Evolutionary conservation across 2,329 filamentous ascomycete genomes (phyloP).

Genomic region (Trichoderma oligosporum): DNA sequence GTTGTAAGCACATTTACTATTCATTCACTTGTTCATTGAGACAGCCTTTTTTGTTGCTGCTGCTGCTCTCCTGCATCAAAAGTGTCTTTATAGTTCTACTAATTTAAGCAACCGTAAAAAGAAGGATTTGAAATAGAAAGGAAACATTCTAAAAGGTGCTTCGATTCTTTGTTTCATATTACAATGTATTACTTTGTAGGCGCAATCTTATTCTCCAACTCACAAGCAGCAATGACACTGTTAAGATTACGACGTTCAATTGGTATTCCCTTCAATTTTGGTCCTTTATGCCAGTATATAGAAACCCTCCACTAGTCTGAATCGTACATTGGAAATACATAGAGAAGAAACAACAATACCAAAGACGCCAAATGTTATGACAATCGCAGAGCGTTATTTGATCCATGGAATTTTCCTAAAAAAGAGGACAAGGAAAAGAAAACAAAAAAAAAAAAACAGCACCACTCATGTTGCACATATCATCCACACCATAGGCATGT

Average conservation of each 20-base stretch:
- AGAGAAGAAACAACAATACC: not conserved
- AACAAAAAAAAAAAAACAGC: not conserved
- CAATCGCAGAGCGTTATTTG: slow-evolving; percentile 1
- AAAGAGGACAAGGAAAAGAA: not conserved
- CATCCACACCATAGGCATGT: not conserved
- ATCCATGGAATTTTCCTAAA: not conserved
- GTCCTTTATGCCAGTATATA: not conserved
- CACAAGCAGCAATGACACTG: not conserved
- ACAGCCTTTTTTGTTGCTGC: no score
- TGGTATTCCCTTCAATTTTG: not conserved
- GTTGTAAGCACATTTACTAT: no score
- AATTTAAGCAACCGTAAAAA: no score
- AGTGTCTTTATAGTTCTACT: no score
- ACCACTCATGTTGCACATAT: not conserved
- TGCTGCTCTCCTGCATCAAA: no score
- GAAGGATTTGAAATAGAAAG: no score
- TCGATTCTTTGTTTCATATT: no score
- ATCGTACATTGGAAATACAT: slow-evolving; percentile 7
- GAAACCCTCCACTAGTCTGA: not conserved
- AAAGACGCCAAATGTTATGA: slow-evolving; percentile 13
- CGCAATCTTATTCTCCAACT: not conserved
- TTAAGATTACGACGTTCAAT: not conserved
- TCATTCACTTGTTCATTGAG: no score
- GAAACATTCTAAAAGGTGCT: no score
- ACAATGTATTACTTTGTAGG: no score